Conservation (phyloP, 805 yeast genomes). For the Wickerhamiella kurtzmanii region DNA sequence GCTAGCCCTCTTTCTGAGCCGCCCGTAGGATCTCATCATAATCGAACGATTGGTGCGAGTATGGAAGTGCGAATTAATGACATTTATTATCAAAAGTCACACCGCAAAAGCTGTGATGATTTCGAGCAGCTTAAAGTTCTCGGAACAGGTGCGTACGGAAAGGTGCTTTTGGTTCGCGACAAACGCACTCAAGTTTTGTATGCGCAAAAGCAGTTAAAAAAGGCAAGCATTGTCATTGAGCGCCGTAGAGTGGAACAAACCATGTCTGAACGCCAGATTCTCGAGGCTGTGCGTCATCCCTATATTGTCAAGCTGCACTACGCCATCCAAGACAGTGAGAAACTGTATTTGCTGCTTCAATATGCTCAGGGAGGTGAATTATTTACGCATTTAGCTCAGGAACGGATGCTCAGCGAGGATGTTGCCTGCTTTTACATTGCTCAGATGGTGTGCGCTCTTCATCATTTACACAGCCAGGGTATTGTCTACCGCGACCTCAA, state of each 20-base stretch:
- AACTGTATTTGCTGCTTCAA: constrained; percentile 62
- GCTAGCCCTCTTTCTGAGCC: not conserved
- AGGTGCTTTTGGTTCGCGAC: constrained; percentile 66
- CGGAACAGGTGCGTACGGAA: constrained; percentile 84
- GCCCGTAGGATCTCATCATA: not conserved
- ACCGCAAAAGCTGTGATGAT: constrained; percentile 31
- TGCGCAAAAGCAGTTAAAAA: constrained; percentile 77
- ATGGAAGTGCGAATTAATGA: constrained; percentile 37
- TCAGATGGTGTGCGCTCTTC: constrained; percentile 63
- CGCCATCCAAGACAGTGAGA: constrained; percentile 69
- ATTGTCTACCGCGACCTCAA: constrained; percentile 78
- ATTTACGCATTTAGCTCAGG: constrained; percentile 45
- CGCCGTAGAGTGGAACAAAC: constrained; percentile 56
- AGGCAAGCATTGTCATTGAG: constrained; percentile 61
- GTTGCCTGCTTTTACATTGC: constrained; percentile 68
- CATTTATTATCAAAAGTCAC: constrained; percentile 9
- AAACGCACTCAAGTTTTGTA: constrained; percentile 45
- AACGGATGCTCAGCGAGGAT: constrained; percentile 40
- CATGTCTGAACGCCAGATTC: constrained; percentile 61
- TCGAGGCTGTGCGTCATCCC: constrained; percentile 61
- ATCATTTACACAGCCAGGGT: constrained; percentile 65
- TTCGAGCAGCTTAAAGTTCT: constrained; percentile 64
- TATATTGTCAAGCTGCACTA: constrained; percentile 70
- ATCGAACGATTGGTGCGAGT: constrained; percentile 21
- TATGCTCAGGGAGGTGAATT: constrained; percentile 85